These are phyloP conservation scores for Brassica nigra DNA, from an alignment of 345 rosid genomes.

Conservation along the genomic window DNA sequence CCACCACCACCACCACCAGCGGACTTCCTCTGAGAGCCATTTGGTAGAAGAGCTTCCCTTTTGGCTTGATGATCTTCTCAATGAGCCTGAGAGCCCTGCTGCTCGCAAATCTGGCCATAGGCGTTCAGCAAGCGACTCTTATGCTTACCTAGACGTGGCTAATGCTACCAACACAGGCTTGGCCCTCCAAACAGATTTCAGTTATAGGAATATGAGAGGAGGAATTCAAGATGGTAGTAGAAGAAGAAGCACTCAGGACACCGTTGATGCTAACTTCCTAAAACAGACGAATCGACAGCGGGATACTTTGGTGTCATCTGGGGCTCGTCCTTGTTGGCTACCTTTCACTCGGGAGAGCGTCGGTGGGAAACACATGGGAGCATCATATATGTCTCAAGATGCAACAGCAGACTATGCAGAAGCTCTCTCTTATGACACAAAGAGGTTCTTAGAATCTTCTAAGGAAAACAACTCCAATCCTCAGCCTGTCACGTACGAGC, in stretches of 20 bases:
- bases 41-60: constrained; percentile 92
- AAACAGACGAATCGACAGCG: constrained; percentile 55
- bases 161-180: constrained; percentile 42
- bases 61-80: constrained; percentile 98
- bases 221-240: constrained; percentile 47
- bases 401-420: constrained; percentile 59
- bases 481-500: constrained; percentile 54
- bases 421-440: constrained; percentile 51
- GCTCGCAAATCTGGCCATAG: constrained; percentile 85
- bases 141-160: constrained; percentile 71
- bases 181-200: constrained; percentile 44
- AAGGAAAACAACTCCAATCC: constrained; percentile 54
- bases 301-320: constrained; percentile 35
- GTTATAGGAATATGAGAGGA: constrained; percentile 58
- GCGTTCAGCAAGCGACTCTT: constrained; percentile 97
- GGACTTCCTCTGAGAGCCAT: constrained; percentile 91
- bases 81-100: constrained; percentile 94
- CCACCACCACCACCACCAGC: constrained; percentile 60
- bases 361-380: constrained; percentile 54
- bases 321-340: constrained; percentile 48
- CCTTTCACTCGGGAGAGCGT: constrained; percentile 55
- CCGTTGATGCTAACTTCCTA: constrained; percentile 48
- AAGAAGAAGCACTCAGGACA: constrained; percentile 41
- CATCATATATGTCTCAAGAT: constrained; percentile 53
- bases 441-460: constrained; percentile 43